Evolutionary conservation across 257 asterid genomes (phyloP), one percentile per base, ranked within the genome.

Genomic region (Solanum paucissectum): DNA sequence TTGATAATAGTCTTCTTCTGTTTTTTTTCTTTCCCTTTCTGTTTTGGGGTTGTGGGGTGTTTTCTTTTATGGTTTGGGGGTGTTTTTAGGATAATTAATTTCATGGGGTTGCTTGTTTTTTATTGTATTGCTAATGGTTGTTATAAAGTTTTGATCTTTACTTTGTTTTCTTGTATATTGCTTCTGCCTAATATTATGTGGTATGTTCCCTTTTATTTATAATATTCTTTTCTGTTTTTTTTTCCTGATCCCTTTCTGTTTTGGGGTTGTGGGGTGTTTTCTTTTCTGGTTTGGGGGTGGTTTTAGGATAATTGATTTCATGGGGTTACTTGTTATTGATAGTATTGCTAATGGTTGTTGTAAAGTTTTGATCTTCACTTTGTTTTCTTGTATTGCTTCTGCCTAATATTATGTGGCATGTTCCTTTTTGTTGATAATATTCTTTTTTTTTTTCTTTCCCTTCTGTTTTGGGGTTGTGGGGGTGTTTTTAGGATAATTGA

Each of bases 381-480:
- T 64, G 75, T 12, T 86, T 85, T 38, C 34, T 52, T n/a, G 32
- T 72, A 44, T 38, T 75, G 79, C 2, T 72, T 72, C 79, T 72
- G 25, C 58, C 58, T 74, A 11, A 49, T 91, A 94, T 95, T 68
- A 95, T 95, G 99, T 93, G 99, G 98, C 95, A 71, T 27, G 85
- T n/a, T 81, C 76, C 16, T 87, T 62, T 74, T 82, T 55, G 29
- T 83, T 88, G 72, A 64, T 37, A 49, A 12, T 25, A 13, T 72
- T 85, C 33, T n/a, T 62, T n/a, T 60, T 79, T 79, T 42, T 75
- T 12, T 60, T 60, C 10, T 27, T 12, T 5, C 25, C 18, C 33
- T 64, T 64, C 72, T 64, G 72, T 9, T 68, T 68, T 27, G 74
- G 32, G 40, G n/a, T 5, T 40, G 73, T 77, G 88, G 23, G 64